A percentile compares a stretch with the other conserved stretches of the same genome.
These are phyloP conservation scores for Annulohypoxylon truncatum DNA, from an alignment of 2,329 filamentous ascomycete species.

Conservation along the genomic window DNA sequence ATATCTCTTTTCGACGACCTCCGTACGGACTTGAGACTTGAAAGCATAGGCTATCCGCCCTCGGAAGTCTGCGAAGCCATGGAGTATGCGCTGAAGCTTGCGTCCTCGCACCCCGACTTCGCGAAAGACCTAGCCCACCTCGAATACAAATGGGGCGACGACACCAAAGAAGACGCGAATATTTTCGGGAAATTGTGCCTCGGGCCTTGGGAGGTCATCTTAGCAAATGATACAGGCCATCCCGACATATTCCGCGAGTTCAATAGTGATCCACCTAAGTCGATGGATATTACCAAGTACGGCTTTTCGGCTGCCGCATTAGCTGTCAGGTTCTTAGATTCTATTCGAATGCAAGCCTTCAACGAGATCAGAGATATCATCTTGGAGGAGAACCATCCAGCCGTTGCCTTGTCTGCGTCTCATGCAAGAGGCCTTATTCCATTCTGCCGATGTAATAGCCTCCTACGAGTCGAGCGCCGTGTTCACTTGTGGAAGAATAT, in stretches of 20 bases:
- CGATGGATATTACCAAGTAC: neutral
- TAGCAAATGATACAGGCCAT: neutral
- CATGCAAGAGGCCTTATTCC: conserved; percentile 3
- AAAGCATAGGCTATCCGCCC: neutral
- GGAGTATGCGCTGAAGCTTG: neutral
- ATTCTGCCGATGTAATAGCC: neutral
- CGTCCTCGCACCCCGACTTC: neutral
- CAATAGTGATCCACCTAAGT: too few species aligned
- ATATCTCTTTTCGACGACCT: neutral
- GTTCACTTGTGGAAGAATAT: neutral
- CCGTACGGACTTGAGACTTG: neutral
- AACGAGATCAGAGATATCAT: neutral
- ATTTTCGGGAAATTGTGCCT: neutral
- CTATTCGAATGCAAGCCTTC: neutral
- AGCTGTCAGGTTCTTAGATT: neutral
- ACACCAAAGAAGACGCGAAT: neutral
- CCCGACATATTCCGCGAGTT: neutral
- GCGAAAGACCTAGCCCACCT: neutral
- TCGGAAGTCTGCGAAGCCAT: neutral
- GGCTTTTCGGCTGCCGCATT: neutral
- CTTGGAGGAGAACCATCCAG: neutral
- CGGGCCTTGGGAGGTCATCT: neutral
- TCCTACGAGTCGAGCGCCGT: neutral
- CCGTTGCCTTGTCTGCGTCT: neutral
- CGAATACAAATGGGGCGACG: neutral